Evolutionary conservation across 2,329 filamentous ascomycete species (phyloP), one percentile per base, ranked within the genome.

Genomic region (Rhynchosporium agropyri): DNA sequence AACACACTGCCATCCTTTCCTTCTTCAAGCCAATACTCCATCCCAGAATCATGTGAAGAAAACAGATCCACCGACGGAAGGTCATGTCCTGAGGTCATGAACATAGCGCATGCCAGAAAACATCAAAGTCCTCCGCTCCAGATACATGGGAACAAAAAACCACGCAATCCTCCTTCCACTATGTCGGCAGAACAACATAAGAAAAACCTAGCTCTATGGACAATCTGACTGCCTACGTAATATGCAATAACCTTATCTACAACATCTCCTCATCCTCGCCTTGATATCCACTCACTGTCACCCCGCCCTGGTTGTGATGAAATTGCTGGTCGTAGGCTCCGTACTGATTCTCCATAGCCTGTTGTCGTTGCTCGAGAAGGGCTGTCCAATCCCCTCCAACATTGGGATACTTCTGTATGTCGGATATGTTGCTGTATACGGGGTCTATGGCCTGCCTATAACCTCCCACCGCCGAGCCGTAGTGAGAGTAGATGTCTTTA

Each of bases 391-490:
- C 67, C 10, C 63, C 62, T 9, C 68, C 67, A 15, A 69, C 63
- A 49, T 73, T 73, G 2, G 67, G 65, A 28, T 60, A 70, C 15
- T 62, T 66, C 49, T 73, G 69, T 5, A 68, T 61, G n/a, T 69
- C 66, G 54, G 68, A 66, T 15, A 69, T 61, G 20, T 54, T 65
- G 10, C 73, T 75, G 64, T 91, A 92, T n/a, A 88, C 88, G 0
- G 89, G 89, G 67, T 92, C 89, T 2, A 83, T 86, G 0, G 87
- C 81, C 10, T 79, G 79, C 15, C 77, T 81, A 76, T 88, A 88
- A 26, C 72, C 74, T 55, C 75, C 77, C 5, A 78, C 71, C 2
- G 77, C 72, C 7, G 75, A 74, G 26, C 80, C 78, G 62, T 79
- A 80, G 63, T 79, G 78, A 50, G 74, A 77, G 68, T 81, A 81